Conservation (phyloP, 768 basidiomycete genomes). For the Grammothele lineata region DNA sequence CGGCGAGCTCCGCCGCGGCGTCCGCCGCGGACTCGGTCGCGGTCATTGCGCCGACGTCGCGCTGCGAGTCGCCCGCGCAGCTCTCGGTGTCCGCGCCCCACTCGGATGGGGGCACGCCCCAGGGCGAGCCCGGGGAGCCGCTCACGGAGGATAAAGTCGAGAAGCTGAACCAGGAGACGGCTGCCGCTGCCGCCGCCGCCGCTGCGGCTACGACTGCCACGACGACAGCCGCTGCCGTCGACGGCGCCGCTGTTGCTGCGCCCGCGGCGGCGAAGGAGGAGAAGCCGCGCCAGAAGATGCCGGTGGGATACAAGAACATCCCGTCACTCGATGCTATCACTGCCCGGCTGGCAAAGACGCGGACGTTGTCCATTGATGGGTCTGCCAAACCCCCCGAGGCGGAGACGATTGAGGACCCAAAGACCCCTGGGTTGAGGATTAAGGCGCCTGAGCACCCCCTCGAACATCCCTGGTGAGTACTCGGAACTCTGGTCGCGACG, state of each 20-base stretch:
- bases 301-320: slow-evolving; percentile 82
- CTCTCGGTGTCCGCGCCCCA: slow-evolving; percentile 45
- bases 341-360: slow-evolving; percentile 67
- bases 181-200: slow-evolving; percentile 6
- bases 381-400: slow-evolving; percentile 70
- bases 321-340: slow-evolving; percentile 85
- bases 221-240: neutral
- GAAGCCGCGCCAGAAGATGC: slow-evolving; percentile 37
- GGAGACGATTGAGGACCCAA: slow-evolving; percentile 77
- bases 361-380: slow-evolving; percentile 55
- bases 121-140: slow-evolving; percentile 41
- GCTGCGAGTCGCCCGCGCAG: slow-evolving; percentile 60
- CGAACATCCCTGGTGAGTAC: slow-evolving; percentile 70
- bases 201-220: slow-evolving; percentile 1
- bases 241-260: slow-evolving; percentile 2
- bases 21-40: slow-evolving; percentile 54
- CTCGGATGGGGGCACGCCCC: slow-evolving; percentile 38
- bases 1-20: slow-evolving; percentile 31
- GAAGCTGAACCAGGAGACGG: slow-evolving; percentile 55
- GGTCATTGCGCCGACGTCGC: slow-evolving; percentile 63
- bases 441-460: slow-evolving; percentile 78
- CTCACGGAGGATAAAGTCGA: slow-evolving; percentile 66
- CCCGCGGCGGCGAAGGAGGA: slow-evolving; percentile 14
- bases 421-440: slow-evolving; percentile 70
- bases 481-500: slow-evolving; percentile 1